phyloP scores from a whole-genome alignment of 2,329 filamentous ascomycete species.

The Fusarium setosum region DNA sequence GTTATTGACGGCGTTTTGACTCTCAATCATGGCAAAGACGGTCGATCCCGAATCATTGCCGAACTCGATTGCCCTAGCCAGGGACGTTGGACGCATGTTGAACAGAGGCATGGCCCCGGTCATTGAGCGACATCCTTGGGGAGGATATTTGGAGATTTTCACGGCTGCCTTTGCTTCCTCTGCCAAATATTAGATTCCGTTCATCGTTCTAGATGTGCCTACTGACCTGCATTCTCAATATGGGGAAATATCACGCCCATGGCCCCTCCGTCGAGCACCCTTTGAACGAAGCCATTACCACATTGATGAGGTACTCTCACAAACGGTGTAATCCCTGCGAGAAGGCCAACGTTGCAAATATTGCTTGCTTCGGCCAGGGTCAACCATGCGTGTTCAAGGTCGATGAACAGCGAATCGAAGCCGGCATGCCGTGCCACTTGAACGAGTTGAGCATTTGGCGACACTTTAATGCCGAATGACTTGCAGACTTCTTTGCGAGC shows the following conservation, averaged over 20 bases:
- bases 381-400: slow-evolving; percentile 49
- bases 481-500: slow-evolving; percentile 14
- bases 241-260: slow-evolving; percentile 9
- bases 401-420: slow-evolving; percentile 45
- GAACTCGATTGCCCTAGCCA: slow-evolving; percentile 16
- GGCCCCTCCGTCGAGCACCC: neutral
- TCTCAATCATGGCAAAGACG: slow-evolving; percentile 45
- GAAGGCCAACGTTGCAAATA: slow-evolving; percentile 34
- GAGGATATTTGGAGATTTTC: slow-evolving; percentile 46
- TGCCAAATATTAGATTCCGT: neutral
- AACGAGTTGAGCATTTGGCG: slow-evolving; percentile 2
- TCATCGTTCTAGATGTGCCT: slow-evolving; percentile 25
- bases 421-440: slow-evolving; percentile 10
- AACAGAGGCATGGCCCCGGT: slow-evolving; percentile 39
- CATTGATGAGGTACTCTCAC: slow-evolving; percentile 2
- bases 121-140: slow-evolving; percentile 39
- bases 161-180: slow-evolving; percentile 57
- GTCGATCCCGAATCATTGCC: slow-evolving; percentile 39
- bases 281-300: neutral
- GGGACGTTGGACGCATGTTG: slow-evolving; percentile 24
- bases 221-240: slow-evolving; percentile 17
- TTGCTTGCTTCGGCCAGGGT: slow-evolving; percentile 42
- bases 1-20: slow-evolving; percentile 33
- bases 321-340: neutral
- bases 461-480: slow-evolving; percentile 13